Percentiles rank a stretch among this genome's conserved stretches.
phyloP scores from a whole-genome alignment of 768 basidiomycete species.

The Pleurotus platypus region DNA sequence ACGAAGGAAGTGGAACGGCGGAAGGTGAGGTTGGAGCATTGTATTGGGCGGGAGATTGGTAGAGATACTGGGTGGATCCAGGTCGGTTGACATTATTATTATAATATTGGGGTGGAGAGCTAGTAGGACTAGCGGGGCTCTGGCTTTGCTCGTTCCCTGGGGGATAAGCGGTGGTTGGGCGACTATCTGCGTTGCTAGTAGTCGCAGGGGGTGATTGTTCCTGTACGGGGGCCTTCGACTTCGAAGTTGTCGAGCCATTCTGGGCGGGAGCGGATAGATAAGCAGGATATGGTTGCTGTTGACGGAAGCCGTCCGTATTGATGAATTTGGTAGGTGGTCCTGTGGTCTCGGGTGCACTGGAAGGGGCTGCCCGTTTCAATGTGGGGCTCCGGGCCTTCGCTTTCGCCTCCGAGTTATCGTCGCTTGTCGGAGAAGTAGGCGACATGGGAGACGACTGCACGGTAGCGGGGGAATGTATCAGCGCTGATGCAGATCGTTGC shows the following conservation, averaged over 20 bases:
- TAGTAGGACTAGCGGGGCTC: slow-evolving; percentile 13
- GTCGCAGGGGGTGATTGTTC: slow-evolving; percentile 5
- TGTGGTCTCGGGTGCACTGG: slow-evolving; percentile 10
- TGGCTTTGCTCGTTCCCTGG: slow-evolving; percentile 16
- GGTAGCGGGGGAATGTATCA: not conserved
- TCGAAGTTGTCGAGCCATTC: slow-evolving; percentile 1
- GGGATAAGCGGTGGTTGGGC: slow-evolving; percentile 10
- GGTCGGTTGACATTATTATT: slow-evolving; percentile 9
- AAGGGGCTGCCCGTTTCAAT: slow-evolving; percentile 14
- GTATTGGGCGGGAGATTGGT: not conserved
- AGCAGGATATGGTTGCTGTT: slow-evolving; percentile 6
- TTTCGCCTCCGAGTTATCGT: not conserved
- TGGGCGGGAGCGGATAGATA: slow-evolving; percentile 3
- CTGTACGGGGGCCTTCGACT: not conserved
- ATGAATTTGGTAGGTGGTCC: slow-evolving; percentile 5
- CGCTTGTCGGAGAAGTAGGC: not conserved
- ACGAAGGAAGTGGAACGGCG: slow-evolving; percentile 16
- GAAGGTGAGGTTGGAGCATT: slow-evolving; percentile 1
- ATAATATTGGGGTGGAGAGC: not conserved
- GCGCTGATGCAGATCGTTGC: not conserved
- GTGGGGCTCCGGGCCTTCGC: slow-evolving; percentile 1
- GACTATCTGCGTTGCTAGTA: slow-evolving; percentile 7
- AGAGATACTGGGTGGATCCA: slow-evolving; percentile 11
- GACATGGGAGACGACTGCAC: not conserved
- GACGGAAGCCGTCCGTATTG: not conserved